phyloP scores from a whole-genome alignment of 331 rosid species.

The Malus hybrid region DNA sequence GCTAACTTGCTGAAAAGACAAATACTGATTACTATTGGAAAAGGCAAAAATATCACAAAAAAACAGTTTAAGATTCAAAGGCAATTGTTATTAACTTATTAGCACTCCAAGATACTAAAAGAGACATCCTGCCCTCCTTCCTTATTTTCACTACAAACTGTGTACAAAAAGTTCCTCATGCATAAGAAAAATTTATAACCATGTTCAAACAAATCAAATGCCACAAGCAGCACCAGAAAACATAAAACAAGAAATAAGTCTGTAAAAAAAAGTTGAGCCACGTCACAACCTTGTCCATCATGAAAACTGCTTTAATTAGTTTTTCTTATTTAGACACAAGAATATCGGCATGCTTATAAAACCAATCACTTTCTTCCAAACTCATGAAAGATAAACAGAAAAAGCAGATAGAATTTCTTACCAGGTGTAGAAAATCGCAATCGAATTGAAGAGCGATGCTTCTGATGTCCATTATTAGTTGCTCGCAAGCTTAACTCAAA shows the following conservation, averaged over 20 bases:
- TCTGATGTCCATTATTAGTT: slow-evolving; percentile 41
- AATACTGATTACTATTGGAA: background rate
- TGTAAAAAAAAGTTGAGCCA: background rate
- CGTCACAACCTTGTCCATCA: background rate
- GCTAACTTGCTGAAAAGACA: background rate
- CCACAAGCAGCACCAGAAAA: background rate
- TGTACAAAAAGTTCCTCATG: background rate
- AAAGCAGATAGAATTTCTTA: slow-evolving; percentile 13
- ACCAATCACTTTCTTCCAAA: background rate
- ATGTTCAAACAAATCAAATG: background rate
- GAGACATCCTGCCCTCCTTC: background rate
- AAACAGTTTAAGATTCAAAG: background rate
- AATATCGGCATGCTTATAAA: background rate
- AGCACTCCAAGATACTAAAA: background rate
- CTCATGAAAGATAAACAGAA: background rate
- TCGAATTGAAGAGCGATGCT: slow-evolving; percentile 70
- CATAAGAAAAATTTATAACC: background rate
- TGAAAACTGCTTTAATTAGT: background rate
- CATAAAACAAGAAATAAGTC: background rate
- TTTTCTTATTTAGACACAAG: background rate
- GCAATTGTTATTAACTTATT: background rate
- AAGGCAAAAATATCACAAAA: background rate
- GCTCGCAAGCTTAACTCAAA: slow-evolving; percentile 55
- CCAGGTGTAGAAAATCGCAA: slow-evolving; percentile 68
- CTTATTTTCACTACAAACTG: background rate